Evolutionary conservation across 2,329 filamentous ascomycete species (phyloP), one percentile per base, ranked within the genome.

Genomic region (Stylonectria norvegica): DNA sequence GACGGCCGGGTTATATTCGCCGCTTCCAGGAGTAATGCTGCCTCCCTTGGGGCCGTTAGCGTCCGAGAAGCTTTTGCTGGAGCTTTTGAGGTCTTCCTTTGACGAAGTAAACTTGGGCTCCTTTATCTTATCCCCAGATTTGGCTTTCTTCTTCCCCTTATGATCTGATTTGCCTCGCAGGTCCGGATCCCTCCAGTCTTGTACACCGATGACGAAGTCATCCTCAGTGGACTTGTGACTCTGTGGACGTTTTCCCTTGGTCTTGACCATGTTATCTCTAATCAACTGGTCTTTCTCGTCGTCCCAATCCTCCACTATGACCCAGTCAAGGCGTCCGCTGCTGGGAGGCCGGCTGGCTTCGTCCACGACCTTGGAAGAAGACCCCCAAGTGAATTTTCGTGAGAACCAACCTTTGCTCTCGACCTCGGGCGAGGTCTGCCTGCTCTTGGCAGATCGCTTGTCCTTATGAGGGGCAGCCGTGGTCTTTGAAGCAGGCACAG

Each of bases 111-210:
- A 19, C 37, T 23, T 50, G 38, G 14, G 40, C 36, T 9, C 34
- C 11, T 16, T 15, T 36, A 22, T 50, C 29, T 19, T 30, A 15
- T 30, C 27, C 27, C 6, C 14, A 15, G 14, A 15, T 35, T 47
- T 20, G 51, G 44, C 41, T n/a, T n/a, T n/a, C 15, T 36, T 33
- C 15, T 40, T 43, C 15, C 23, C 8, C 5, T 11, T 34, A 12
- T 25, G n/a, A 22, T 19, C 22, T 2, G 40, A 25, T 17, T 66
- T 68, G 44, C 58, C 53, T 16, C 58, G 48, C 35, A 58, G 42
- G 19, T 89, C 86, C 5, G 86, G 84, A 60, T 93, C 87, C 50
- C 86, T 78, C 87, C 87, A 91, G 59, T 93, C 87, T 50, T 93
- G 85, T 10, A 89, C 81, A n/a, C 86, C 87, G 54, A 91, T 90